Percentiles rank a stretch among this genome's conserved stretches.
phyloP scores from a whole-genome alignment of 805 yeast genomes.

The Blastobotrys mokoenaii region DNA sequence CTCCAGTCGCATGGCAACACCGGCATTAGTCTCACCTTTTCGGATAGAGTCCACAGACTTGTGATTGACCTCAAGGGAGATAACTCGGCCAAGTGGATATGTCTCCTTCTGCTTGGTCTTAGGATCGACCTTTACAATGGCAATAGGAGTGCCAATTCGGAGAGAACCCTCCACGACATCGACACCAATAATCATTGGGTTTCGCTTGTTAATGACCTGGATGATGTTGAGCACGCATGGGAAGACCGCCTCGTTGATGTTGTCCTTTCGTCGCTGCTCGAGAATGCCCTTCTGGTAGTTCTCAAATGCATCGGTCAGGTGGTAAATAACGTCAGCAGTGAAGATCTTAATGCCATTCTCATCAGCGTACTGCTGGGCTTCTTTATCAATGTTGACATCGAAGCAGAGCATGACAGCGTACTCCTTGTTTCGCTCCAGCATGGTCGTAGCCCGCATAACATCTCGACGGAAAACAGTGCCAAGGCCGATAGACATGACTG shows the following conservation, averaged over 20 bases:
- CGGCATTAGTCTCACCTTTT: constrained; percentile 94
- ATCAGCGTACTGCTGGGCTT: constrained; percentile 95
- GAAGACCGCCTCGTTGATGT: constrained; percentile 80
- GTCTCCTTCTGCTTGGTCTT: constrained; percentile 65
- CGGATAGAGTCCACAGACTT: constrained; percentile 69
- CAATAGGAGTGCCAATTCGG: constrained; percentile 88
- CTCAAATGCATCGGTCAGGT: constrained; percentile 88
- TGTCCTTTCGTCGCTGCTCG: constrained; percentile 85
- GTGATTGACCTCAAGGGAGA: constrained; percentile 93
- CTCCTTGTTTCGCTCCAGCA: constrained; percentile 95
- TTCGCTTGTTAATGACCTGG: constrained; percentile 95
- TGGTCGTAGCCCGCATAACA: constrained; percentile 93
- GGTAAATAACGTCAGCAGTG: constrained; percentile 95
- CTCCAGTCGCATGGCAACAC: constrained; percentile 97
- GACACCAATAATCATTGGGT: constrained; percentile 99
- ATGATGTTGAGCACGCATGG: constrained; percentile 93
- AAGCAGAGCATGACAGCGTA: constrained; percentile 97
- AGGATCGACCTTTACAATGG: constrained; percentile 87
- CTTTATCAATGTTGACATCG: constrained; percentile 94
- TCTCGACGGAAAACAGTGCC: constrained; percentile 98
- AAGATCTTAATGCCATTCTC: constrained; percentile 88
- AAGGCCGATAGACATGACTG: constrained; percentile 95
- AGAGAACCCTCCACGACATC: constrained; percentile 90
- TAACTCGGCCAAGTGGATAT: constrained; percentile 74
- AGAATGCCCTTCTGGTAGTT: constrained; percentile 82